Conservation (phyloP, 1,284 basidiomycete genomes). For the Apiotrichum mycotoxinovorans region DNA sequence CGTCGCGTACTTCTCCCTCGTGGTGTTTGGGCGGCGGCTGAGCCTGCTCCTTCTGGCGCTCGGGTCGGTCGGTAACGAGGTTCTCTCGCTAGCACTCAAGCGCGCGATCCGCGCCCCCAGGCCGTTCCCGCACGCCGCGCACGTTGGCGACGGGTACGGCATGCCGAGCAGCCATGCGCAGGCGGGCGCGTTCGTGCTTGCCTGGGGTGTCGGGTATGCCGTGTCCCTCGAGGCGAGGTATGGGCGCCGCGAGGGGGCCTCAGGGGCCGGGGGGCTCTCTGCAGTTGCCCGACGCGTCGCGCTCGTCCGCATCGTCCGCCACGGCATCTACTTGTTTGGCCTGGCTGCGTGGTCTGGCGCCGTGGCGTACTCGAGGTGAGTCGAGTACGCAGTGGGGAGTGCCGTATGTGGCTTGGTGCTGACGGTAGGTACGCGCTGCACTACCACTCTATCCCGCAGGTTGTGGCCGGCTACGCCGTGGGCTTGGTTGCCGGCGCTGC, state of each 20-base stretch:
- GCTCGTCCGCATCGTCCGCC: constrained; percentile 21
- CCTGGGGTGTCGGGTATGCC: constrained; percentile 40
- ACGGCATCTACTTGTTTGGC: constrained; percentile 34
- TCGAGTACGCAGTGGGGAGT: not conserved
- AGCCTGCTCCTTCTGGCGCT: constrained; percentile 36
- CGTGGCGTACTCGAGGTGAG: constrained; percentile 46
- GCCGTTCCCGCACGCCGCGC: constrained; percentile 15
- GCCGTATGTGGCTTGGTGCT: not conserved
- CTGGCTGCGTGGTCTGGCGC: constrained; percentile 39
- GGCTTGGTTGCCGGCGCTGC: constrained; percentile 29
- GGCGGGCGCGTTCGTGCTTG: constrained; percentile 40
- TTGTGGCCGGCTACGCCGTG: constrained; percentile 37
- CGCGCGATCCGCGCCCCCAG: constrained; percentile 22
- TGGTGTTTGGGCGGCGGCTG: constrained; percentile 42
- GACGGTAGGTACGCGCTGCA: constrained; percentile 39
- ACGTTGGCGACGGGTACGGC: constrained; percentile 44
- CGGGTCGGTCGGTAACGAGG: constrained; percentile 42
- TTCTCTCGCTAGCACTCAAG: constrained; percentile 37
- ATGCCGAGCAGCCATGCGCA: constrained; percentile 49
- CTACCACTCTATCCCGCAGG: constrained; percentile 44
- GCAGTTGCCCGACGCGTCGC: not conserved
- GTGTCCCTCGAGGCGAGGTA: constrained; percentile 19
- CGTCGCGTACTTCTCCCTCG: constrained; percentile 46
- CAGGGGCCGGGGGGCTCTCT: too few relatives aligned
- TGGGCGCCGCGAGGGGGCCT: too few relatives aligned